phyloP scores from a whole-genome alignment of 257 asterid species.

The Petunia axillaris region DNA sequence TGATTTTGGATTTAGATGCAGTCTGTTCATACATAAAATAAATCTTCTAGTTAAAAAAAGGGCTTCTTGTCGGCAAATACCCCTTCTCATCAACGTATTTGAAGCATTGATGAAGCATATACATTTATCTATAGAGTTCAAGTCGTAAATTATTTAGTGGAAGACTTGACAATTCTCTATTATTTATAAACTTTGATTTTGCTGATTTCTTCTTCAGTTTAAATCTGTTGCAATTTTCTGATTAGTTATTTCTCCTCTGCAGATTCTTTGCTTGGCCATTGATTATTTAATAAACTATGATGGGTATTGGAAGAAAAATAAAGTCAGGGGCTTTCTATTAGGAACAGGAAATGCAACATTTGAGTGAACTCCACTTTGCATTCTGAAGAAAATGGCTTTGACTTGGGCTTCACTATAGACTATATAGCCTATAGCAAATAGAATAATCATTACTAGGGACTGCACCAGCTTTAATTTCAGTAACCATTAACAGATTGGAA shows the following conservation, averaged over 20 bases:
- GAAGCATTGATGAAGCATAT: no score
- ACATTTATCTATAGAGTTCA: background rate
- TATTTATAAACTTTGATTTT: background rate
- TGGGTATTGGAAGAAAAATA: background rate
- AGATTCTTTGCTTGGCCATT: background rate
- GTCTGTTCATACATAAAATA: background rate
- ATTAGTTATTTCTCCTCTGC: background rate
- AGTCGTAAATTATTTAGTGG: background rate
- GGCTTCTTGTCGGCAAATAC: no score
- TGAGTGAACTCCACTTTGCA: background rate
- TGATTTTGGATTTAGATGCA: background rate
- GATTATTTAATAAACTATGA: background rate
- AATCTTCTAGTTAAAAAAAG: no score
- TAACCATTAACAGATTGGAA: background rate
- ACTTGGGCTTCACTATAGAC: no score
- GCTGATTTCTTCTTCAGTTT: background rate
- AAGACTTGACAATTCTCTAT: background rate
- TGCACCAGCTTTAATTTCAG: background rate
- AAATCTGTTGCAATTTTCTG: background rate
- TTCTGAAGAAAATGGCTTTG: background rate
- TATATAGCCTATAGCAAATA: no score
- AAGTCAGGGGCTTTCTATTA: background rate
- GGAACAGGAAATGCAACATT: conserved; percentile 2
- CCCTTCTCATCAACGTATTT: no score
- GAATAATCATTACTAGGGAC: background rate